These are phyloP conservation scores for Fomitopsis pinicola DNA, from an alignment of 1,284 basidiomycete species.

Conservation along the genomic window DNA sequence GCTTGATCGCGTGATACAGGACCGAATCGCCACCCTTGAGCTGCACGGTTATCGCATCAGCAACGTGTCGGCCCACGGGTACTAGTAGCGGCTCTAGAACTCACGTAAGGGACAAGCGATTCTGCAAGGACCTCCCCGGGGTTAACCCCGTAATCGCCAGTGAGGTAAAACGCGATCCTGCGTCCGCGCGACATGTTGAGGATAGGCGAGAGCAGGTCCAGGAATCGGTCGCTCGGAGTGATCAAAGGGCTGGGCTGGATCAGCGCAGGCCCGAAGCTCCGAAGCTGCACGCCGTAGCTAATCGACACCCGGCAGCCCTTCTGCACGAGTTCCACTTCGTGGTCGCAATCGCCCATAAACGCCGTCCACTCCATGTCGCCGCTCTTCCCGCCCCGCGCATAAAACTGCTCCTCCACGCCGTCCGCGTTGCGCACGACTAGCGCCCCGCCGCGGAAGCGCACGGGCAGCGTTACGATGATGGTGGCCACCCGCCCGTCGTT, in stretches of 20 bases:
- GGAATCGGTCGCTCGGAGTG: conserved; percentile 65
- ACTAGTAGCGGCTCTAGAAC: conserved; percentile 21
- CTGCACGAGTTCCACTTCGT: conserved; percentile 66
- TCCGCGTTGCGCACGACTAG: conserved; percentile 54
- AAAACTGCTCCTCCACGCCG: conserved; percentile 59
- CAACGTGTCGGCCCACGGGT: neutral
- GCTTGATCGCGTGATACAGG: conserved; percentile 69
- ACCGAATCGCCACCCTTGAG: conserved; percentile 73
- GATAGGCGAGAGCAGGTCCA: conserved; percentile 65
- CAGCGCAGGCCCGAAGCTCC: conserved; percentile 58
- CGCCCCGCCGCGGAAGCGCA: conserved; percentile 65
- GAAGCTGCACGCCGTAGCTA: conserved; percentile 66
- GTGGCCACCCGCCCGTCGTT: conserved; percentile 70
- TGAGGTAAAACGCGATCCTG: conserved; percentile 67
- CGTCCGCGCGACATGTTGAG: conserved; percentile 66
- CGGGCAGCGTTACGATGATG: conserved; percentile 66
- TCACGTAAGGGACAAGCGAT: conserved; percentile 62
- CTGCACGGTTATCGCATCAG: conserved; percentile 31
- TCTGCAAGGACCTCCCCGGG: conserved; percentile 69
- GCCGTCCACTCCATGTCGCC: conserved; percentile 74
- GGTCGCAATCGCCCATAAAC: conserved; percentile 67
- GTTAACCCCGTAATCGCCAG: conserved; percentile 67
- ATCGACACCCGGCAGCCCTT: conserved; percentile 66
- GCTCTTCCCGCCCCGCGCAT: conserved; percentile 53
- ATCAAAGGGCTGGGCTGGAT: conserved; percentile 55